Conservation (phyloP, 1,284 basidiomycete species). For the Trametes polyzona region DNA sequence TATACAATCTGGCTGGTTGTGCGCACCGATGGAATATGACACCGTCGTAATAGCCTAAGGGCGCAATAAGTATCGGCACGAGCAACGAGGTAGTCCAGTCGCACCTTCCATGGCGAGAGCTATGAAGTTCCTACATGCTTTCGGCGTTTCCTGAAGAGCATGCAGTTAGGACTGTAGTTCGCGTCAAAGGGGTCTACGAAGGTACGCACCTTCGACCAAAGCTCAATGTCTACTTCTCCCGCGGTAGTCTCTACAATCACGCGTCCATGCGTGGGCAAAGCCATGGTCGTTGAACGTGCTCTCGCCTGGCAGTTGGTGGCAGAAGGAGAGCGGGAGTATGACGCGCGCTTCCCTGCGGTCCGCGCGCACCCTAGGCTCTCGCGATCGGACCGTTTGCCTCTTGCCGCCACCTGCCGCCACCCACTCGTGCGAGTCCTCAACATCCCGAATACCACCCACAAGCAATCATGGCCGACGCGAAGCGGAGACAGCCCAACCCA, state of each 20-base stretch:
- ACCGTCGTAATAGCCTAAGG: constrained; percentile 91
- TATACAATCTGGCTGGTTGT: background rate
- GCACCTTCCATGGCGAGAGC: constrained; percentile 88
- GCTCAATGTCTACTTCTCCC: constrained; percentile 92
- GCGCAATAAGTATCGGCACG: background rate
- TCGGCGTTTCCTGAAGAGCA: constrained; percentile 78
- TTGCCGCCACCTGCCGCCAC: background rate
- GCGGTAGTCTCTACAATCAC: constrained; percentile 90
- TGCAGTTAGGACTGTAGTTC: background rate
- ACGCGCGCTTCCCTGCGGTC: constrained; percentile 5
- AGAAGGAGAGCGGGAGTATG: background rate
- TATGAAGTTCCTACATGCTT: constrained; percentile 92
- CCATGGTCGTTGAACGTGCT: constrained; percentile 47
- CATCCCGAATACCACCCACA: background rate
- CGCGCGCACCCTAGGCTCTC: background rate
- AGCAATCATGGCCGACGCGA: background rate
- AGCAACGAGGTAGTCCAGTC: constrained; percentile 34
- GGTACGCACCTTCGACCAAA: constrained; percentile 82
- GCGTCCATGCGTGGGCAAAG: constrained; percentile 82
- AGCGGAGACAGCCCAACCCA: constrained; percentile 5
- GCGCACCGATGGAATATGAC: constrained; percentile 88
- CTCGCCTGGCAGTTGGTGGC: background rate
- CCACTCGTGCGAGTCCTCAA: background rate
- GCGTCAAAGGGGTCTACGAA: too few species aligned
- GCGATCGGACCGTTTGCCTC: background rate